These are phyloP conservation scores for Peronosclerospora sorghi DNA, from an alignment of 352 stramenopile genomes.

Conservation along the genomic window DNA sequence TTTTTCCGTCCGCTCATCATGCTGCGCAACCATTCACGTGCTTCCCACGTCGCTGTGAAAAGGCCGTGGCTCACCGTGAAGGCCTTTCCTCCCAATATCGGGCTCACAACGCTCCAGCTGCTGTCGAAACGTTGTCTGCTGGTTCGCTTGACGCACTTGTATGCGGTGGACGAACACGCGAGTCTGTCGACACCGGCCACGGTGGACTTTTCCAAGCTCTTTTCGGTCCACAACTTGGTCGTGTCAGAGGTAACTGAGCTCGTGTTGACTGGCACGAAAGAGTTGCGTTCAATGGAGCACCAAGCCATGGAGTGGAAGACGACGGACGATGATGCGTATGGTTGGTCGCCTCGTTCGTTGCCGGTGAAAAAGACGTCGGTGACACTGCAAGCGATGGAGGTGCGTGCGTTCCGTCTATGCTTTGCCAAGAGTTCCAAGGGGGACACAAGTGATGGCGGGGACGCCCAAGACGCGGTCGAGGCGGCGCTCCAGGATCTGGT, in stretches of 20 bases:
- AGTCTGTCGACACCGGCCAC: conserved; percentile 61
- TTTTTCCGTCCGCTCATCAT: conserved; percentile 61
- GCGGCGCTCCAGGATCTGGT: too few species aligned
- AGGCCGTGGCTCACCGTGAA: conserved; percentile 46
- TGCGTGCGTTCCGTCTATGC: conserved; percentile 85
- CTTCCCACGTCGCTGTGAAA: conserved; percentile 28
- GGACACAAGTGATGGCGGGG: too few species aligned
- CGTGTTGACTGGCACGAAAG: conserved; percentile 73
- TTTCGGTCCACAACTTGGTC: conserved; percentile 31
- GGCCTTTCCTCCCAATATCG: conserved; percentile 88
- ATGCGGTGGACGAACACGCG: conserved; percentile 76
- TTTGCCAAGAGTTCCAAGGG: conserved; percentile 32
- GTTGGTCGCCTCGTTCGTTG: conserved; percentile 20
- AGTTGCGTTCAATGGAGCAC: conserved; percentile 34
- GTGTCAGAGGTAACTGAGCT: conserved; percentile 76
- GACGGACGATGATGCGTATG: conserved; percentile 20
- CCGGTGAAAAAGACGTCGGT: conserved; percentile 46
- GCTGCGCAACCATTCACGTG: conserved; percentile 21
- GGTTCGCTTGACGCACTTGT: conserved; percentile 92
- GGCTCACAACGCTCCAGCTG: conserved; percentile 85
- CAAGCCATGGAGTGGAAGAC: conserved; percentile 3
- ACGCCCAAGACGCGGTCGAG: too few species aligned
- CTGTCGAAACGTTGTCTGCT: conserved; percentile 72
- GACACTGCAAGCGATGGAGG: conserved; percentile 85
- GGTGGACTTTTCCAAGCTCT: conserved; percentile 62